phyloP scores from a whole-genome alignment of 2,329 filamentous ascomycete species.

The Tolypocladium guangdongense region DNA sequence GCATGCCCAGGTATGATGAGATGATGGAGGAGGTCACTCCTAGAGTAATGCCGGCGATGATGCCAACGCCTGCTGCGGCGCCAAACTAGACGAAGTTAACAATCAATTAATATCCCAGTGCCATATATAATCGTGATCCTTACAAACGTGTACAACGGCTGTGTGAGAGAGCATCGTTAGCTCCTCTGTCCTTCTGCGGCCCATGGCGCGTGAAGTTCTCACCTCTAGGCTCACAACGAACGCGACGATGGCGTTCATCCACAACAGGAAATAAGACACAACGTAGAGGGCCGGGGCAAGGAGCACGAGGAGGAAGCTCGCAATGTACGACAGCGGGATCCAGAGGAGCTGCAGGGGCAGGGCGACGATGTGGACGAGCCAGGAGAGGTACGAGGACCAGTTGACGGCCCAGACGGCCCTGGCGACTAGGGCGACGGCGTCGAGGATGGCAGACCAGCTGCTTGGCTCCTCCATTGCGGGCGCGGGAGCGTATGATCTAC shows the following conservation, averaged over 20 bases:
- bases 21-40: slow-evolving; percentile 45
- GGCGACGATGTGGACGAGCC: slow-evolving; percentile 11
- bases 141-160: slow-evolving; percentile 35
- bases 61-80: slow-evolving; percentile 56
- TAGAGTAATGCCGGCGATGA: slow-evolving; percentile 48
- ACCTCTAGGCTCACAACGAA: slow-evolving; percentile 26
- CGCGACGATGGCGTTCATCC: slow-evolving; percentile 10
- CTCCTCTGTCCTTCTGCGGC: not conserved
- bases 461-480: slow-evolving; percentile 6
- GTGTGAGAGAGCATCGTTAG: not conserved
- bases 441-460: slow-evolving; percentile 12
- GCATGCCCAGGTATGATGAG: slow-evolving; percentile 37
- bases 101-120: not conserved
- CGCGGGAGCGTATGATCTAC: not conserved
- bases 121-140: slow-evolving; percentile 3
- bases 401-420: slow-evolving; percentile 15
- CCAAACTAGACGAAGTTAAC: slow-evolving; percentile 34
- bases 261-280: slow-evolving; percentile 15
- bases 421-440: slow-evolving; percentile 14
- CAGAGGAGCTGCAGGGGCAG: slow-evolving; percentile 20
- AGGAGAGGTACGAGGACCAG: slow-evolving; percentile 14
- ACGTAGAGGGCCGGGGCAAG: slow-evolving; percentile 27
- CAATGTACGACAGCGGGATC: slow-evolving; percentile 17
- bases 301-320: slow-evolving; percentile 16
- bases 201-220: slow-evolving; percentile 2